Conservation (phyloP, 345 rosid genomes). For the Pistacia atlantica region DNA sequence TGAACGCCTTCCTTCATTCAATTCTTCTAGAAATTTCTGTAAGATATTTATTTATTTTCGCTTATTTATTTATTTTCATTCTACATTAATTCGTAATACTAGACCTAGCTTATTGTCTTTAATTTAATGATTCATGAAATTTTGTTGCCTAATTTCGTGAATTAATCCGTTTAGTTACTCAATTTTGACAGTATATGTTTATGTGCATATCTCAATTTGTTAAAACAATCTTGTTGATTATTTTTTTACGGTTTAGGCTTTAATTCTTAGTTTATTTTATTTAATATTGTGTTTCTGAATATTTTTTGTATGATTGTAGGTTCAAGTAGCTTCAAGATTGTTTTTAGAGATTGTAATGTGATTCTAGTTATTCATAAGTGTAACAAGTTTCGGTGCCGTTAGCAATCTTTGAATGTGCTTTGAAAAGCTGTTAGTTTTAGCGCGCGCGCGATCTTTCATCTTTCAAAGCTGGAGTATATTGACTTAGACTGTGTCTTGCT, state of each 20-base stretch:
- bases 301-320: not conserved
- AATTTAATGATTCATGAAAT: not conserved
- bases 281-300: too few relatives aligned
- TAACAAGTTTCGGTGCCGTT: not conserved
- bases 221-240: not conserved
- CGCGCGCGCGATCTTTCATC: not conserved
- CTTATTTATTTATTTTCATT: not conserved
- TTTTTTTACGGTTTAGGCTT: not conserved
- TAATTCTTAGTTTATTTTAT: not conserved
- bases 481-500: not conserved
- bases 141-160: not conserved
- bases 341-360: not conserved
- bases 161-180: not conserved
- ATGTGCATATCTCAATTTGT: not conserved
- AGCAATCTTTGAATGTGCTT: not conserved
- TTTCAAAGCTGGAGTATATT: not conserved
- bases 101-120: conserved; percentile 15
- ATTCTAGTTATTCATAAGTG: not conserved
- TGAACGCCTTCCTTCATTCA: conserved; percentile 6
- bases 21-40: conserved; percentile 31
- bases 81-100: not conserved
- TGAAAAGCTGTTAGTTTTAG: not conserved
- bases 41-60: conserved; percentile 15
- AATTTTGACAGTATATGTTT: conserved; percentile 2
- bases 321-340: conserved; percentile 2